A percentile compares a stretch with the other conserved stretches of the same genome.
phyloP scores from a whole-genome alignment of 2,329 filamentous ascomycete genomes.

The Bipolaris sorokiniana region DNA sequence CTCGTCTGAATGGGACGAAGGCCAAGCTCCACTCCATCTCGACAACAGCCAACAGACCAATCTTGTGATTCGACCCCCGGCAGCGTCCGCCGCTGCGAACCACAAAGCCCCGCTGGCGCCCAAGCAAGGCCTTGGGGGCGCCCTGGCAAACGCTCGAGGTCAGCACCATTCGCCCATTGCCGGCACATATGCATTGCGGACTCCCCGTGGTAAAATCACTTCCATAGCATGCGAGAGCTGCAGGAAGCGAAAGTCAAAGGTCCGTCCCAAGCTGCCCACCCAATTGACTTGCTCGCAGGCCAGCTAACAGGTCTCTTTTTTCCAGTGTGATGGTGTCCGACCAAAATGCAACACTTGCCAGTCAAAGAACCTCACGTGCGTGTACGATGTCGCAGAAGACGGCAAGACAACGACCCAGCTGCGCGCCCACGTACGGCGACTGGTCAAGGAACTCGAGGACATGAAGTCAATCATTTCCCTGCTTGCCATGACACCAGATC shows the following conservation, averaged over 20 bases:
- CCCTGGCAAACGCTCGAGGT: conserved; percentile 37
- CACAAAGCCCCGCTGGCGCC: conserved; percentile 48
- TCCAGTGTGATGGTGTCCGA: conserved; percentile 46
- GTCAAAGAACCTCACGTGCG: conserved; percentile 46
- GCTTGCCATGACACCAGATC: conserved; percentile 44
- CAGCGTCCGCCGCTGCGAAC: conserved; percentile 29
- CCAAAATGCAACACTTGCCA: conserved; percentile 50
- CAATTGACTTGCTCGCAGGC: no score
- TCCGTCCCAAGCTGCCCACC: conserved; percentile 13
- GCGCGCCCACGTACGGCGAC: conserved; percentile 45
- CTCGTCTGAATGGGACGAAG: conserved; percentile 38
- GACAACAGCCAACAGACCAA: conserved; percentile 38
- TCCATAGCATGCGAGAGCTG: conserved; percentile 50
- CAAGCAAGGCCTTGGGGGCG: conserved; percentile 44
- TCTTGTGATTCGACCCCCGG: conserved; percentile 40
- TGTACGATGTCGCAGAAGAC: conserved; percentile 50
- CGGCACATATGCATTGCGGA: conserved; percentile 46
- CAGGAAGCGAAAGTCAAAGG: conserved; percentile 50
- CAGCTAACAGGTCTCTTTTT: conserved; percentile 16
- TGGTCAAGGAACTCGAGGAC: conserved; percentile 49
- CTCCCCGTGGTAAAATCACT: conserved; percentile 48
- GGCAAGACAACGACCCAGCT: conserved; percentile 49
- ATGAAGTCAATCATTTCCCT: conserved; percentile 48
- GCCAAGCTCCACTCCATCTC: conserved; percentile 37
- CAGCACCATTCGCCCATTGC: conserved; percentile 47